These are phyloP conservation scores for Zygosaccharomyces pseudobailii DNA, from an alignment of 1,139 yeast species.

Conservation along the genomic window DNA sequence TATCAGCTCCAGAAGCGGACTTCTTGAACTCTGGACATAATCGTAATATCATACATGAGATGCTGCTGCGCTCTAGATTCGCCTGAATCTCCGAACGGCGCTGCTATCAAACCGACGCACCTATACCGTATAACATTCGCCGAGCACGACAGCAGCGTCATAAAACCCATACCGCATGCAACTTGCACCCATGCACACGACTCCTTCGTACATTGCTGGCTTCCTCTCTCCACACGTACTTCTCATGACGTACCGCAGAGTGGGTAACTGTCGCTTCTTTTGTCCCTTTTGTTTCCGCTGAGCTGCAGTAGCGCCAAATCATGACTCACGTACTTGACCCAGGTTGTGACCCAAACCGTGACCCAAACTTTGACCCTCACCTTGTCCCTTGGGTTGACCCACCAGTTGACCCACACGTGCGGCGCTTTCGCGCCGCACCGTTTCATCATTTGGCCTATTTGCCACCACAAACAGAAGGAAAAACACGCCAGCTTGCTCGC, in stretches of 20 bases:
- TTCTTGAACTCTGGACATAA: too few species aligned
- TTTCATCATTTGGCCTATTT: not conserved
- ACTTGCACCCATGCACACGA: not conserved
- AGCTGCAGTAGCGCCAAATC: not conserved
- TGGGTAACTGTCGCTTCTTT: not conserved
- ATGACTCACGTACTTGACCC: not conserved
- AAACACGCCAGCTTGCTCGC: not conserved
- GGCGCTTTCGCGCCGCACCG: not conserved
- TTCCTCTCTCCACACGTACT: not conserved
- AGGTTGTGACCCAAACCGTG: not conserved
- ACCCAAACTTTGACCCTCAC: constrained; percentile 4
- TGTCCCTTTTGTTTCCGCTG: not conserved
- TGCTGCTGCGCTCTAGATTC: too few species aligned
- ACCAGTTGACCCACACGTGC: not conserved
- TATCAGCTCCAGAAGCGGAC: too few species aligned
- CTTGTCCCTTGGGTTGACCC: not conserved
- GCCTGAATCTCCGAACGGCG: too few species aligned
- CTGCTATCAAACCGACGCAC: too few species aligned
- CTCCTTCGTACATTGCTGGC: not conserved
- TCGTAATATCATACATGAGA: too few species aligned
- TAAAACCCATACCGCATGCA: too few species aligned
- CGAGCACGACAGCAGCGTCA: too few species aligned
- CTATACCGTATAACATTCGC: too few species aligned
- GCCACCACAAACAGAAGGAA: not conserved
- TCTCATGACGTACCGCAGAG: not conserved